A percentile compares a stretch with the other conserved stretches of the same genome.
These are phyloP conservation scores for Trichoderma atroviride DNA, from an alignment of 2,329 filamentous ascomycete species.

Conservation along the genomic window DNA sequence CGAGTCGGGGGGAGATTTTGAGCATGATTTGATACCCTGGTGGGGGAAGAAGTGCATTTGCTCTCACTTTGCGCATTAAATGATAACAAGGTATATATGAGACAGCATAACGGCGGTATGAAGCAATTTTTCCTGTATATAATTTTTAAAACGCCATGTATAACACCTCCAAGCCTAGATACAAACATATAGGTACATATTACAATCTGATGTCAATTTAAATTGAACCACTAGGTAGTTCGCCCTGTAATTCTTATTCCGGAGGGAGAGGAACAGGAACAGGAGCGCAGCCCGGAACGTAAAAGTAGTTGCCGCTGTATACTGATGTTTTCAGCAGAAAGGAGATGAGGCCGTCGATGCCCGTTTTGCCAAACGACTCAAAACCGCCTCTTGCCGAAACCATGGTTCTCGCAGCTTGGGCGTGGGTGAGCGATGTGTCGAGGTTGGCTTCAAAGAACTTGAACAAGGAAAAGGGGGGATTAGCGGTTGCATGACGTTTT, in stretches of 20 bases:
- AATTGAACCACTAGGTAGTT: not conserved
- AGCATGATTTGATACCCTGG: slow-evolving; percentile 15
- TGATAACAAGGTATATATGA: not conserved
- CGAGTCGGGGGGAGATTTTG: slow-evolving; percentile 31
- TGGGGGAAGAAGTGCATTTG: not conserved
- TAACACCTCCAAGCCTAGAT: not conserved
- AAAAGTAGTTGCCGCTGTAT: not conserved
- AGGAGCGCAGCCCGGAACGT: slow-evolving; percentile 7
- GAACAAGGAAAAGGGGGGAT: not conserved
- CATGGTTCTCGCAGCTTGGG: slow-evolving; percentile 20
- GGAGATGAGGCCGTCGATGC: not conserved
- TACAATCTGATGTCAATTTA: not conserved
- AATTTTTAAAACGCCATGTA: not conserved
- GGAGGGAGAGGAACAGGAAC: not conserved
- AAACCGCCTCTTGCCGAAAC: slow-evolving; percentile 14
- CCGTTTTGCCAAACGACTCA: not conserved
- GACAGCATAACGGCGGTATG: not conserved
- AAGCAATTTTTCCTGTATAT: slow-evolving; percentile 6
- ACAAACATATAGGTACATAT: not conserved
- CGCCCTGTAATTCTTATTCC: not conserved
- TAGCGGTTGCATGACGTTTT: not conserved
- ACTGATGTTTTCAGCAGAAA: slow-evolving; percentile 8
- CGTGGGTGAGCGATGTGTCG: slow-evolving; percentile 3
- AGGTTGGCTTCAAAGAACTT: slow-evolving; percentile 13
- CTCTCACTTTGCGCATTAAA: not conserved